phyloP scores from a whole-genome alignment of 2,329 filamentous ascomycete species.

The Thelonectria discophora region DNA sequence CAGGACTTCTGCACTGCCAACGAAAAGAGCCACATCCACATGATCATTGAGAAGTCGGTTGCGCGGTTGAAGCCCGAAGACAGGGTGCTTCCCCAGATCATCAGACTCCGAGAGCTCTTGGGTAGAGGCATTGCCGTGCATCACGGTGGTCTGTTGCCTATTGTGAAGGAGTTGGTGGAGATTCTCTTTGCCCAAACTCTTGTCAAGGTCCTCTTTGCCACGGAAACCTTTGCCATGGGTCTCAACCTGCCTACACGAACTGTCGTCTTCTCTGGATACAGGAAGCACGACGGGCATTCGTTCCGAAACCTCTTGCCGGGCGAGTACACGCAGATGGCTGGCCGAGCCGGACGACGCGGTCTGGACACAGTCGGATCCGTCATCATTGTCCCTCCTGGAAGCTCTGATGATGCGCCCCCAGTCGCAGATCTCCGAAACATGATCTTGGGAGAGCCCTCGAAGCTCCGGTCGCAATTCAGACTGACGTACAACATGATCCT shows the following conservation, averaged over 20 bases:
- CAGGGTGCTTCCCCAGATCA: constrained; percentile 88
- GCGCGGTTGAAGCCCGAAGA: constrained; percentile 92
- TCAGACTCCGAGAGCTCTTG: constrained; percentile 84
- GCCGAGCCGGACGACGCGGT: constrained; percentile 90
- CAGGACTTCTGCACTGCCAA: constrained; percentile 92
- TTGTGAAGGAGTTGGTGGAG: constrained; percentile 97
- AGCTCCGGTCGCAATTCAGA: constrained; percentile 93
- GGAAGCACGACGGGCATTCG: constrained; percentile 92
- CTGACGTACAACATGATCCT: constrained; percentile 99
- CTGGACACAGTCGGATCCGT: constrained; percentile 93
- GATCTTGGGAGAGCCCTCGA: constrained; percentile 95
- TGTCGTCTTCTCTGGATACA: constrained; percentile 95
- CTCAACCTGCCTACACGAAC: constrained; percentile 94
- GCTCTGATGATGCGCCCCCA: constrained; percentile 86
- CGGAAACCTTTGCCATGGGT: constrained; percentile 98
- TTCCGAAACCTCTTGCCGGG: constrained; percentile 93
- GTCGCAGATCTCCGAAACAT: constrained; percentile 86
- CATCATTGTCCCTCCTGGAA: constrained; percentile 85
- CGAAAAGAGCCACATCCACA: constrained; percentile 97
- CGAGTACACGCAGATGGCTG: constrained; percentile 99
- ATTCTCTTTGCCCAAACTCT: constrained; percentile 94
- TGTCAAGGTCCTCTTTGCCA: constrained; percentile 96
- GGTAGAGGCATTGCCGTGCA: constrained; percentile 93
- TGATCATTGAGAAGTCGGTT: constrained; percentile 96
- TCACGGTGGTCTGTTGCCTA: constrained; percentile 91